phyloP scores from a whole-genome alignment of 2,329 filamentous ascomycete genomes.

The Pleurostoma richardsiae region DNA sequence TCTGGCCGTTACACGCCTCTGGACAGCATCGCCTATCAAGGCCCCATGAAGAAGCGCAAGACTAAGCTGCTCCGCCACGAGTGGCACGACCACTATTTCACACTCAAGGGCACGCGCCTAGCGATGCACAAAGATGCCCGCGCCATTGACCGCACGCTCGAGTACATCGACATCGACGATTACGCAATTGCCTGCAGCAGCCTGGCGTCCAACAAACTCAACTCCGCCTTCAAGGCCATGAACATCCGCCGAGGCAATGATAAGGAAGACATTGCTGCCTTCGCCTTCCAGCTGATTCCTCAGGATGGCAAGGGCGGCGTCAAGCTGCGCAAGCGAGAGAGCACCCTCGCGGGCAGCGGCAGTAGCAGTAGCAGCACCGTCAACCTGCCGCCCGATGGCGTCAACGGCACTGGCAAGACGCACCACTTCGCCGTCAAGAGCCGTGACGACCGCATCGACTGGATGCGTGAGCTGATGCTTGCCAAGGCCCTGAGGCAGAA shows the following conservation, averaged over 20 bases:
- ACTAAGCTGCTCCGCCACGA: constrained; percentile 85
- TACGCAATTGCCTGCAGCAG: constrained; percentile 83
- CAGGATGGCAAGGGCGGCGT: constrained; percentile 52
- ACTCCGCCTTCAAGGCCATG: constrained; percentile 80
- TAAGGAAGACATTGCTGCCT: constrained; percentile 60
- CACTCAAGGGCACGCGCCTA: constrained; percentile 69
- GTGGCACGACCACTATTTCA: constrained; percentile 90
- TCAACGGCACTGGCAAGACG: constrained; percentile 68
- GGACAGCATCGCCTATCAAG: constrained; percentile 64
- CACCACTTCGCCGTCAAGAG: constrained; percentile 90
- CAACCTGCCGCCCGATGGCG: constrained; percentile 34
- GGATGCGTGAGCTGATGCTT: constrained; percentile 93
- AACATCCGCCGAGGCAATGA: constrained; percentile 44
- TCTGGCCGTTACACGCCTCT: constrained; percentile 22
- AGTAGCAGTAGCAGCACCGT: constrained; percentile 2
- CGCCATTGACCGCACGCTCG: constrained; percentile 53
- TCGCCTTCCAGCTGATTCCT: constrained; percentile 82
- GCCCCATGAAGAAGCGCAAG: constrained; percentile 92
- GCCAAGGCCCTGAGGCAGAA: constrained; percentile 84
- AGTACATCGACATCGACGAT: constrained; percentile 83
- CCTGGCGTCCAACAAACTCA: constrained; percentile 74
- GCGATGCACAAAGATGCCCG: constrained; percentile 67
- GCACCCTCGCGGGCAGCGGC: constrained; percentile 32
- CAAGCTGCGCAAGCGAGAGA: constrained; percentile 48
- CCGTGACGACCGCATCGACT: constrained; percentile 89